Evolutionary conservation across 768 basidiomycete species (phyloP).

Genomic region (Coprinopsis strossmayeri): DNA sequence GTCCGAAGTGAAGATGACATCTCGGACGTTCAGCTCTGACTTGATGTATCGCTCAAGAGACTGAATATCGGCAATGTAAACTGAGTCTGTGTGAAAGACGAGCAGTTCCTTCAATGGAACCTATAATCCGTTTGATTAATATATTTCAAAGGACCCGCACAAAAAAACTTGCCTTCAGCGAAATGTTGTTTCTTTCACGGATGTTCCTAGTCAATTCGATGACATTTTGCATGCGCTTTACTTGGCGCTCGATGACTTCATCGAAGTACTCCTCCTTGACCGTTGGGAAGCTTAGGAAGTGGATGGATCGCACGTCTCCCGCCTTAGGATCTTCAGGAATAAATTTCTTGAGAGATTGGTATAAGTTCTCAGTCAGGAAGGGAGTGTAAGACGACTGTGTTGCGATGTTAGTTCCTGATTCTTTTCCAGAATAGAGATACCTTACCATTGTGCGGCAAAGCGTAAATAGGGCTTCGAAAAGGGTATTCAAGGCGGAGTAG

Average conservation of each 20-base stretch:
- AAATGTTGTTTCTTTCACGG: constrained; percentile 80
- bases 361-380: constrained; percentile 94
- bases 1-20: constrained; percentile 84
- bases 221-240: constrained; percentile 90
- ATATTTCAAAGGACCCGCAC: background rate
- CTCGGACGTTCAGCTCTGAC: constrained; percentile 93
- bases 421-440: background rate
- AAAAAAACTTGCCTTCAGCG: constrained; percentile 70
- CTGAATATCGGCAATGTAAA: constrained; percentile 81
- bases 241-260: constrained; percentile 86
- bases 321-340: constrained; percentile 69
- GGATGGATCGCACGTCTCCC: constrained; percentile 84
- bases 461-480: constrained; percentile 93
- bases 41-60: constrained; percentile 83
- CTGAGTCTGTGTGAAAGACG: constrained; percentile 83
- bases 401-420: background rate
- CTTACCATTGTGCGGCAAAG: constrained; percentile 90
- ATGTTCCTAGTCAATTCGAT: constrained; percentile 88
- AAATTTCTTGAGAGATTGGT: constrained; percentile 83
- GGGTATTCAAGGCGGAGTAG: constrained; percentile 80
- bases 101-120: constrained; percentile 89
- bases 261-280: constrained; percentile 96
- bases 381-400: constrained; percentile 93
- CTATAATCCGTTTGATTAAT: constrained; percentile 30
- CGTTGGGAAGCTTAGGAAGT: constrained; percentile 91